Evolutionary conservation across 345 rosid genomes (phyloP).

Genomic region (Camelina hispida): DNA sequence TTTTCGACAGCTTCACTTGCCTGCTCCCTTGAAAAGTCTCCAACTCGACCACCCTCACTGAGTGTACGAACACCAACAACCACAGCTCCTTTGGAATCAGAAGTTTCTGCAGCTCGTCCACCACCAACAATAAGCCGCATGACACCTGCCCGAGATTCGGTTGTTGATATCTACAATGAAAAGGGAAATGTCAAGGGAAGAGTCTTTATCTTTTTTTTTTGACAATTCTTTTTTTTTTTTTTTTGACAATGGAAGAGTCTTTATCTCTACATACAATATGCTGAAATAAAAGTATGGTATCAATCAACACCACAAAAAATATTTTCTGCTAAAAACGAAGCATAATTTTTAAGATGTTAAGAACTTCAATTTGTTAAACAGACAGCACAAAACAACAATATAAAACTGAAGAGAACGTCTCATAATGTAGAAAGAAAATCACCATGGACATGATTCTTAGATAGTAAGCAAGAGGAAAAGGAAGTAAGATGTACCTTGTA

Average conservation of each 20-base stretch:
- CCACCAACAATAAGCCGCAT: slow-evolving; percentile 99
- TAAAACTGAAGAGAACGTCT: slow-evolving; percentile 3
- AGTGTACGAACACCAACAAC: slow-evolving; percentile 98
- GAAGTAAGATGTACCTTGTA: slow-evolving; percentile 61
- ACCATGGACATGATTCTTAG: slow-evolving; percentile 15
- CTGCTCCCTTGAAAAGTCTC: slow-evolving; percentile 99
- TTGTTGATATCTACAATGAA: slow-evolving; percentile 62
- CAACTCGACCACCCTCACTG: slow-evolving; percentile 99
- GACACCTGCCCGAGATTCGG: slow-evolving; percentile 90
- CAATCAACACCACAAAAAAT: slow-evolving; percentile 5
- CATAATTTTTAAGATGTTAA: background rate
- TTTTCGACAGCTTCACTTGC: slow-evolving; percentile 46
- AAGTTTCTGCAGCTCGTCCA: slow-evolving; percentile 90
- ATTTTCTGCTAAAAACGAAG: background rate
- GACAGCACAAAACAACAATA: slow-evolving; percentile 14
- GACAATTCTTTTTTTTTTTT: too few relatives aligned
- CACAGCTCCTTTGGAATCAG: slow-evolving; percentile 92
- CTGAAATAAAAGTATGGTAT: slow-evolving; percentile 1
- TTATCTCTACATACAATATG: slow-evolving; percentile 2
- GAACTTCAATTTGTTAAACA: slow-evolving; percentile 19
- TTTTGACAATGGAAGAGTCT: background rate
- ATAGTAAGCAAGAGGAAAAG: slow-evolving; percentile 22
- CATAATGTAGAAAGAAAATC: slow-evolving; percentile 24
- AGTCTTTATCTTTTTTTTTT: background rate
- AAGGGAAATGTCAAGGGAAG: slow-evolving; percentile 16